These are phyloP conservation scores for Rheum nobile DNA, from an alignment of 148 eudicot genomes.

Conservation along the genomic window DNA sequence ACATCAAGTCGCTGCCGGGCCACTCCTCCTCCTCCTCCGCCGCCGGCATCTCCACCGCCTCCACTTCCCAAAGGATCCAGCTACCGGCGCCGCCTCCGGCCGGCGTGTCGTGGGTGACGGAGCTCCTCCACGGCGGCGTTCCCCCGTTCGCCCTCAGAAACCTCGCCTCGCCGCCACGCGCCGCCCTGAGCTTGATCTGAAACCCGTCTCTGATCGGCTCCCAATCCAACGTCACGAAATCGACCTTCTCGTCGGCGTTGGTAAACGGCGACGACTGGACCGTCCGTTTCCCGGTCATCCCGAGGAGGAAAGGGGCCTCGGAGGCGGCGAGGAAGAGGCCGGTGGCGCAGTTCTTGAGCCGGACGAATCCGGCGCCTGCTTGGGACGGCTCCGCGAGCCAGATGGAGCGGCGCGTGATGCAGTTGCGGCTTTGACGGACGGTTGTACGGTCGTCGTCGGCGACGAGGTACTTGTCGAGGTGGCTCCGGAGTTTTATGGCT, in stretches of 20 bases:
- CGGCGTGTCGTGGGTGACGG: slow-evolving; percentile 61
- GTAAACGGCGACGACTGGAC: slow-evolving; percentile 24
- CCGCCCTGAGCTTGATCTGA: slow-evolving; percentile 32
- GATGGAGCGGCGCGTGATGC: slow-evolving; percentile 25
- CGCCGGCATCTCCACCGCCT: slow-evolving; percentile 35
- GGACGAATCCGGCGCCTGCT: slow-evolving; percentile 15
- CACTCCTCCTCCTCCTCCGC: neutral
- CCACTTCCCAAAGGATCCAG: slow-evolving; percentile 67
- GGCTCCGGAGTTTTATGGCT: slow-evolving; percentile 47
- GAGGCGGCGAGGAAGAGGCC: slow-evolving; percentile 56
- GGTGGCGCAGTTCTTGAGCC: slow-evolving; percentile 37
- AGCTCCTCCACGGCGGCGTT: slow-evolving; percentile 66
- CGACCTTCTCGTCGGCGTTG: neutral
- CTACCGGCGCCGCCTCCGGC: slow-evolving; percentile 19
- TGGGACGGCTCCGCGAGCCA: slow-evolving; percentile 60
- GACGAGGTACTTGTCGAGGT: slow-evolving; percentile 51
- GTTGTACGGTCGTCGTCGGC: slow-evolving; percentile 44
- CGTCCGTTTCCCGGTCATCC: slow-evolving; percentile 63
- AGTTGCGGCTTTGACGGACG: slow-evolving; percentile 51
- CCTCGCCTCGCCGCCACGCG: slow-evolving; percentile 26
- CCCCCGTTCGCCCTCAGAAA: slow-evolving; percentile 70
- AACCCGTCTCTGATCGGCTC: slow-evolving; percentile 61
- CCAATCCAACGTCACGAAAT: slow-evolving; percentile 35
- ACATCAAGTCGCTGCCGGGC: neutral
- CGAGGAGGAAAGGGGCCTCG: slow-evolving; percentile 37